Evolutionary conservation across 176 grass and related monocot species (phyloP).

Genomic region (Saccharum officinarum): DNA sequence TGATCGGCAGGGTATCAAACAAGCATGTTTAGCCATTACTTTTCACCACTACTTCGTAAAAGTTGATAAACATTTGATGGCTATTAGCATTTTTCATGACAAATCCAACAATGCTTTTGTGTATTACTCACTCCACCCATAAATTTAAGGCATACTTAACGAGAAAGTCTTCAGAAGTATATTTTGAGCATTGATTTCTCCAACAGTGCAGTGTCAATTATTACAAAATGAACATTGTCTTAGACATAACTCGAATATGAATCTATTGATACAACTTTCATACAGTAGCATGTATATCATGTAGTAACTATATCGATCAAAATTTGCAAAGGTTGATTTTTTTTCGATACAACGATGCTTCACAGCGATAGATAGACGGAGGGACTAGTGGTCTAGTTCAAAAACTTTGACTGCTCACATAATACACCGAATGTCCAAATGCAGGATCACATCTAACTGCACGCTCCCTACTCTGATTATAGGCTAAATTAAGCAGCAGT

Average conservation of each 20-base stretch:
- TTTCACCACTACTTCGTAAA: not conserved
- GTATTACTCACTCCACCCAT: not conserved
- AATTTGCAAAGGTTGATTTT: not conserved
- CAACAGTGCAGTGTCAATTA: not conserved
- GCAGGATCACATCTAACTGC: not conserved
- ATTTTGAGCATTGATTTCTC: not conserved
- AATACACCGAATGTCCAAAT: constrained; percentile 6
- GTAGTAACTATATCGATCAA: not conserved
- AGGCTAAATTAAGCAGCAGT: too few species aligned
- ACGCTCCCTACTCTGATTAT: too few species aligned
- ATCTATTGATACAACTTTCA: not conserved
- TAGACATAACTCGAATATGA: not conserved
- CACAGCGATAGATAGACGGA: not conserved
- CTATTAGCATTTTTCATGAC: not conserved
- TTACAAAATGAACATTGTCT: not conserved
- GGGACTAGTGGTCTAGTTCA: not conserved
- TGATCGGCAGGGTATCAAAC: not conserved
- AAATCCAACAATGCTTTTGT: not conserved
- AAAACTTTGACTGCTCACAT: not conserved
- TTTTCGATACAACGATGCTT: not conserved
- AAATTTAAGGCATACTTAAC: not conserved
- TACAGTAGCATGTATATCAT: not conserved
- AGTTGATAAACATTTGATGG: not conserved
- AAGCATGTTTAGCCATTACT: not conserved
- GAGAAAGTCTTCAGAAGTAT: not conserved